Conservation (phyloP, 768 basidiomycete species). For the Dacryopinax primogenitus region DNA sequence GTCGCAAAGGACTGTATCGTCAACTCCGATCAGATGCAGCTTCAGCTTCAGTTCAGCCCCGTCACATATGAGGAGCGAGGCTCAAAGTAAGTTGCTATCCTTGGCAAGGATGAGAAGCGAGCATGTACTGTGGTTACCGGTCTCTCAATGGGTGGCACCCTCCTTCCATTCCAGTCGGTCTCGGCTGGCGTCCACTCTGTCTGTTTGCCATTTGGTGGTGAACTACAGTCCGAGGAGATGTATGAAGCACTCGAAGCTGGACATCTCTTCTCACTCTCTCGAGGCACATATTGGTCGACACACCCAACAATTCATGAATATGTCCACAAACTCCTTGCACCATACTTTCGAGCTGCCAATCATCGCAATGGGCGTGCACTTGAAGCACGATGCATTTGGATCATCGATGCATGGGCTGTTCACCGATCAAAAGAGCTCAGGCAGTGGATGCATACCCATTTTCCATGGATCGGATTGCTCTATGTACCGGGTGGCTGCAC, state of each 20-base stretch:
- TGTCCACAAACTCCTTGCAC: constrained; percentile 10
- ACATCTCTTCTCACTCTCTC: constrained; percentile 22
- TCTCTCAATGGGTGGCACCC: constrained; percentile 23
- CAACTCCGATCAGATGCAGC: constrained; percentile 32
- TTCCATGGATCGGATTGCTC: constrained; percentile 25
- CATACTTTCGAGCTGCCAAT: constrained; percentile 12
- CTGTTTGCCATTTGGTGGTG: constrained; percentile 20
- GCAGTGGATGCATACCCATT: constrained; percentile 25
- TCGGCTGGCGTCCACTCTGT: constrained; percentile 23
- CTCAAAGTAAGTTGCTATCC: constrained; percentile 27
- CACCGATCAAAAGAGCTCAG: constrained; percentile 29
- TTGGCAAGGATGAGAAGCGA: constrained; percentile 32
- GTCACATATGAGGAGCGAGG: constrained; percentile 26
- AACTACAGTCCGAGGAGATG: constrained; percentile 15
- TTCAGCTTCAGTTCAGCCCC: constrained; percentile 21
- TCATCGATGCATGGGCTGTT: constrained; percentile 25
- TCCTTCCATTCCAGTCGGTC: constrained; percentile 33
- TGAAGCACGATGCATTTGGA: constrained; percentile 10
- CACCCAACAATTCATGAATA: constrained; percentile 11
- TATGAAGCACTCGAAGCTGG: constrained; percentile 19
- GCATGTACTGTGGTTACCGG: constrained; percentile 32
- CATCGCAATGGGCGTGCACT: background rate
- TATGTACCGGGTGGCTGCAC: constrained; percentile 30
- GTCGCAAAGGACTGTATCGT: constrained; percentile 24
- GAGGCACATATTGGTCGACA: constrained; percentile 16